phyloP scores from a whole-genome alignment of 768 basidiomycete species.

The Trametes punicea region DNA sequence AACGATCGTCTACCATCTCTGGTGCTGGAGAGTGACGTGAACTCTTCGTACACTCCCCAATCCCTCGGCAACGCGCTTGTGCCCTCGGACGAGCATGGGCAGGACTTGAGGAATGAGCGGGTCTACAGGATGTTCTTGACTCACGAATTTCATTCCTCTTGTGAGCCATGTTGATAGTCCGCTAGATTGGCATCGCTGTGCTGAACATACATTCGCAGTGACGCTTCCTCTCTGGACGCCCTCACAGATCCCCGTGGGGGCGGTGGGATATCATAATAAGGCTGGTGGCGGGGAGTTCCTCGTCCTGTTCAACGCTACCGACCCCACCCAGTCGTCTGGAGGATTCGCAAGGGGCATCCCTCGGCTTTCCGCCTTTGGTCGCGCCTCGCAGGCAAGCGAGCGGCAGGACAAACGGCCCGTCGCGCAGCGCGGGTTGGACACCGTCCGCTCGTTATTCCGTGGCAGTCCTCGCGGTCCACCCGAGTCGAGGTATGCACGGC shows the following conservation, averaged over 20 bases:
- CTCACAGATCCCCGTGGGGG: constrained; percentile 56
- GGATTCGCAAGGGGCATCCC: constrained; percentile 47
- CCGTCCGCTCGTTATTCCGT: constrained; percentile 44
- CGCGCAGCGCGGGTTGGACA: constrained; percentile 56
- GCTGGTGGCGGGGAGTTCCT: constrained; percentile 63
- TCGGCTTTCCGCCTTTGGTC: constrained; percentile 63
- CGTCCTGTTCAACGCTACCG: constrained; percentile 67
- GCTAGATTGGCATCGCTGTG: neutral
- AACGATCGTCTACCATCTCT: too few species aligned
- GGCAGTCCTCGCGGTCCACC: constrained; percentile 25
- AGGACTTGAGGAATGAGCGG: constrained; percentile 51
- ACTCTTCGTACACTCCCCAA: too few species aligned
- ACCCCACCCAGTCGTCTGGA: constrained; percentile 45
- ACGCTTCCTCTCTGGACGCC: constrained; percentile 68
- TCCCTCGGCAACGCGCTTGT: too few species aligned
- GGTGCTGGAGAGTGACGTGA: too few species aligned
- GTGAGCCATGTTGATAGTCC: constrained; percentile 37
- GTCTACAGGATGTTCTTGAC: constrained; percentile 63
- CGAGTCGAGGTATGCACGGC: constrained; percentile 34
- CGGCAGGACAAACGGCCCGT: constrained; percentile 57
- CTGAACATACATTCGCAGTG: constrained; percentile 20
- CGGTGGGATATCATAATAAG: constrained; percentile 71
- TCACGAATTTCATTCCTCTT: constrained; percentile 66
- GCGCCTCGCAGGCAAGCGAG: constrained; percentile 44
- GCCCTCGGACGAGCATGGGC: too few species aligned